phyloP scores from a whole-genome alignment of 805 yeast species.

The Zygosaccharomyces bailii region DNA sequence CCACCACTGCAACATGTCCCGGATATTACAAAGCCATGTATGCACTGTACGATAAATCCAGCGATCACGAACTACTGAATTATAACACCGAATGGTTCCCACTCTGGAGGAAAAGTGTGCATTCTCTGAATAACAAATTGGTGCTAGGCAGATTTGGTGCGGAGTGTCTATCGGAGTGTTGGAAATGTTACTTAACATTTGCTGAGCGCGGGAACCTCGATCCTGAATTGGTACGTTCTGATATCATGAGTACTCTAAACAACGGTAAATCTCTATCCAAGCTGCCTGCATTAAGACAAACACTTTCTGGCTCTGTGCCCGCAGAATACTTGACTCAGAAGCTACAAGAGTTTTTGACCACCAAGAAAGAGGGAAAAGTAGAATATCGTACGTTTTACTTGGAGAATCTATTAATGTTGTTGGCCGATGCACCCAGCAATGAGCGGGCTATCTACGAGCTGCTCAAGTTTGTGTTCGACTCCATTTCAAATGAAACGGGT shows the following conservation, averaged over 20 bases:
- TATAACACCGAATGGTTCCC: constrained; percentile 24
- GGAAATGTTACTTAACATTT: constrained; percentile 29
- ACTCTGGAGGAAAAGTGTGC: constrained; percentile 31
- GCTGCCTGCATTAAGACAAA: constrained; percentile 19
- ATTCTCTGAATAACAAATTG: constrained; percentile 30
- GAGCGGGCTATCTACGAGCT: constrained; percentile 17
- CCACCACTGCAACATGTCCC: constrained; percentile 53
- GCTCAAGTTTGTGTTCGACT: constrained; percentile 19
- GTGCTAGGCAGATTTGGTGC: constrained; percentile 34
- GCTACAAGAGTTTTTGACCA: constrained; percentile 11
- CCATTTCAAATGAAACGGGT: constrained; percentile 20
- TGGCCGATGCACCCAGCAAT: constrained; percentile 17
- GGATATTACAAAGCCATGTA: constrained; percentile 41
- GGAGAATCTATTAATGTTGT: constrained; percentile 15
- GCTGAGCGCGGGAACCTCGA: constrained; percentile 7
- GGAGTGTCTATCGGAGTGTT: constrained; percentile 33
- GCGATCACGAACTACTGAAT: constrained; percentile 19
- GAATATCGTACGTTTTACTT: constrained; percentile 4
- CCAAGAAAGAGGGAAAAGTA: constrained; percentile 6
- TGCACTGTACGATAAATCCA: constrained; percentile 20
- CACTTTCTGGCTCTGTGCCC: constrained; percentile 21
- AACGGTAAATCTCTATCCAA: constrained; percentile 19
- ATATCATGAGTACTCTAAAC: constrained; percentile 20
- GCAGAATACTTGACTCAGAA: constrained; percentile 13
- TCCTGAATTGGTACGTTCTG: constrained; percentile 2